These are phyloP conservation scores for Stylonectria norvegica DNA, from an alignment of 2,329 filamentous ascomycete species.

Conservation along the genomic window DNA sequence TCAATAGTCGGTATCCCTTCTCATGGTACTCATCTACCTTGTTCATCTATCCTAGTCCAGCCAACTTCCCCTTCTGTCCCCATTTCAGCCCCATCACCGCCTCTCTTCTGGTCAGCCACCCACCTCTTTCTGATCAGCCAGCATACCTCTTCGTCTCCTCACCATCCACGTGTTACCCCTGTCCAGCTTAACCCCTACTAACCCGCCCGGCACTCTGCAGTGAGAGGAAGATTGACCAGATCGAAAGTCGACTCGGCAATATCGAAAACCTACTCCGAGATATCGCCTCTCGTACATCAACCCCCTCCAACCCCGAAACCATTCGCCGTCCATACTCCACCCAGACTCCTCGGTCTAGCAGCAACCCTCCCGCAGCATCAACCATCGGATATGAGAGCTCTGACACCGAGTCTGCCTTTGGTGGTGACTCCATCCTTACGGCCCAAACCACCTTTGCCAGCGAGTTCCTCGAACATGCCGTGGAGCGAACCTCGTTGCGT, in stretches of 20 bases:
- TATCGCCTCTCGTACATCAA: constrained; percentile 32
- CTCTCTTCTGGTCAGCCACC: too few relatives aligned
- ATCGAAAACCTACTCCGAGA: constrained; percentile 44
- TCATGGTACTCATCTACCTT: too few relatives aligned
- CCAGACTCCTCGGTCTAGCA: constrained; percentile 23
- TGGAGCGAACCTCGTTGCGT: constrained; percentile 44
- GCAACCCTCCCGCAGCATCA: constrained; percentile 24
- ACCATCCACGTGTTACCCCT: background rate
- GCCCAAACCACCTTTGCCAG: constrained; percentile 53
- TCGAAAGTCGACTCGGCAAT: constrained; percentile 42
- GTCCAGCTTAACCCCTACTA: constrained; percentile 9
- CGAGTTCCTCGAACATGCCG: constrained; percentile 53
- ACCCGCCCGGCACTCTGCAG: constrained; percentile 34
- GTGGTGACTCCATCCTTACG: constrained; percentile 47
- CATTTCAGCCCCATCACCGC: too few relatives aligned
- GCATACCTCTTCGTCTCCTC: too few relatives aligned
- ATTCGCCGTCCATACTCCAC: constrained; percentile 19
- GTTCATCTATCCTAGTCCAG: too few relatives aligned
- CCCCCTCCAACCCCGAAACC: constrained; percentile 22
- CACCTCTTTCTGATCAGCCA: too few relatives aligned
- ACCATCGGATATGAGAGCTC: constrained; percentile 36
- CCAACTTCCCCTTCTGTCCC: too few relatives aligned
- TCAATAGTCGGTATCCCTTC: constrained; percentile 50
- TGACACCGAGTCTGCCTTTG: constrained; percentile 41
- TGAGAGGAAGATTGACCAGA: constrained; percentile 52